Base-by-base conservation (phyloP, 768 basidiomycete genomes). In the Leccinum aurantiacum region DNA sequence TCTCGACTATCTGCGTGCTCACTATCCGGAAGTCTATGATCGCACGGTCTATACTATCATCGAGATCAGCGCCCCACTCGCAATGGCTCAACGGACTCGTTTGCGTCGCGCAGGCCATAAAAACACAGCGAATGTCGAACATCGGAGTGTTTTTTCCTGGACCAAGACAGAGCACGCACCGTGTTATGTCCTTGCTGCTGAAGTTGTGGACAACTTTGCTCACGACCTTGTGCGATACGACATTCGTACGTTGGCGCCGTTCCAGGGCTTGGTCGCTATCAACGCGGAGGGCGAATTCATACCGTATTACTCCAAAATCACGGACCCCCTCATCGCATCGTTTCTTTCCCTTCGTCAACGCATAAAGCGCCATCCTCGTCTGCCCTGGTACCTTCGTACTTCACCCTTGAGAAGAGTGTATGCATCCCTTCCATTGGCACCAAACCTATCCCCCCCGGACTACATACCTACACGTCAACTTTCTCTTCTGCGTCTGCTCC, bases 201-300 rank as follows among this genome's bases (percentile, higher is more conserved):
- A 99, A 78, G 97, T 99, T 35, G 83, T 97, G 90, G 96, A 98
- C 75, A 99, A 99, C 74, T 96, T 98, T 67, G 89, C 94, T 1
- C 96, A 98, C 70, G 97, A 99, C 69, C 82, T 96, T 67, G 82
- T 99, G 46, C 90, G 96, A 35, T 98, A 98, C 68, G 89, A 95
- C 69, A 76, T 90, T 49, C 77, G 80, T 27, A 91, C 90, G 2
- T 79, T 93, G 60, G 78, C 87, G 65, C 95, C 97, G 0, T 85
- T 89, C 52, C 95, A 99, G 72, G 91, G 87, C 24, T 65, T 92
- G 14, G 87, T 98, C 17, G 83, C 88, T 13, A 80, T 97, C 63
- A 88, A 93, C 74, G 78, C 81, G 15, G 76, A 84, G 1, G 93
- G 94, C 59, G 93, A 97, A 65, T 97, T 93, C 67, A 79, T 86